Conservation (phyloP, 768 basidiomycete genomes). For the Amanita thiersii region DNA sequence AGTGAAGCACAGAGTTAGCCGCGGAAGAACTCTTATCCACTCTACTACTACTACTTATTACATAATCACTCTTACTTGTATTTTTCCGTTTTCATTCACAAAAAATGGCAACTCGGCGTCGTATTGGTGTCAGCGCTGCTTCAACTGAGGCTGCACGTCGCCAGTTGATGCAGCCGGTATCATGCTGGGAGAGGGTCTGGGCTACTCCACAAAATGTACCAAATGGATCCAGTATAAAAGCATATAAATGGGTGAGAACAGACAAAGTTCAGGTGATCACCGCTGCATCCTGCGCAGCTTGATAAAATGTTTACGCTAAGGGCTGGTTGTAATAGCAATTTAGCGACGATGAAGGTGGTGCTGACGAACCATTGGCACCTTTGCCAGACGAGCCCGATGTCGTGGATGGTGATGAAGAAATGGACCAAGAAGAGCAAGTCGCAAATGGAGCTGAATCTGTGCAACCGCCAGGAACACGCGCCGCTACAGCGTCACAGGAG, state of each 20-base stretch:
- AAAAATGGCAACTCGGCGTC: slow-evolving; percentile 62
- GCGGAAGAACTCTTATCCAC: too few species aligned
- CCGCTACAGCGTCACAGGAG: slow-evolving; percentile 29
- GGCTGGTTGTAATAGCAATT: slow-evolving; percentile 59
- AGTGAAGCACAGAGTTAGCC: slow-evolving; percentile 52
- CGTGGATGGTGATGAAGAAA: slow-evolving; percentile 68
- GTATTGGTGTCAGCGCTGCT: slow-evolving; percentile 69
- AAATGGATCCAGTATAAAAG: slow-evolving; percentile 51
- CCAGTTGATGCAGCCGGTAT: slow-evolving; percentile 86
- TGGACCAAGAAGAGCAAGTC: slow-evolving; percentile 59
- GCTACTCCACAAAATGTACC: slow-evolving; percentile 46
- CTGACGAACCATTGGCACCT: slow-evolving; percentile 74
- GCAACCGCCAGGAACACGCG: slow-evolving; percentile 8
- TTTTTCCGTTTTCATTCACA: not conserved
- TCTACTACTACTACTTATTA: too few species aligned
- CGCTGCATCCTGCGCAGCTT: not conserved
- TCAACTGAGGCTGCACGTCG: slow-evolving; percentile 76
- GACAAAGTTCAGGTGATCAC: slow-evolving; percentile 60
- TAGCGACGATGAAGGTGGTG: slow-evolving; percentile 77
- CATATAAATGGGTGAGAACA: slow-evolving; percentile 75
- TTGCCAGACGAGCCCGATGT: slow-evolving; percentile 72
- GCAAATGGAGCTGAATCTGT: slow-evolving; percentile 23
- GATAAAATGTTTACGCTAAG: slow-evolving; percentile 2
- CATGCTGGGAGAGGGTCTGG: slow-evolving; percentile 80
- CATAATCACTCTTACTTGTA: slow-evolving; percentile 5